Conservation (phyloP, 208 protist genomes). For the Leptomonas pyrrhocoris region DNA sequence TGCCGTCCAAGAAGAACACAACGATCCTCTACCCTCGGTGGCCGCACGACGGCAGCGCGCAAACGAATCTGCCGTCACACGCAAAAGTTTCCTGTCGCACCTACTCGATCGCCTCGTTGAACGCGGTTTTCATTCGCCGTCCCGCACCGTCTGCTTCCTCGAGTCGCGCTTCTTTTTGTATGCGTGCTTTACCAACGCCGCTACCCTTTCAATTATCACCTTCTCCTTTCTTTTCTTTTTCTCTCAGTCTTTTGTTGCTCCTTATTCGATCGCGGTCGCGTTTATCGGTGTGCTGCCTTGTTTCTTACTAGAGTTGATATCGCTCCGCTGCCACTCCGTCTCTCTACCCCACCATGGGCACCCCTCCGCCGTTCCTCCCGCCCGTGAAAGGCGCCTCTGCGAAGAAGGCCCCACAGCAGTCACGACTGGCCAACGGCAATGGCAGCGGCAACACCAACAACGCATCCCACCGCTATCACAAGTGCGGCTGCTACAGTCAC, state of each 20-base stretch:
- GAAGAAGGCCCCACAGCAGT: slow-evolving; percentile 13
- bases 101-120: too few relatives aligned
- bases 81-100: too few relatives aligned
- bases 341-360: slow-evolving; percentile 7
- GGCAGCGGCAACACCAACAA: slow-evolving; percentile 2
- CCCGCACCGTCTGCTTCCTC: too few relatives aligned
- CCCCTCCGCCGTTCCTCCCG: slow-evolving; percentile 12
- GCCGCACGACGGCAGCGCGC: too few relatives aligned
- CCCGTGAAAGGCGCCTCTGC: slow-evolving; percentile 22
- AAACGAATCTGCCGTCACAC: too few relatives aligned
- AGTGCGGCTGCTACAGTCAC: slow-evolving; percentile 70
- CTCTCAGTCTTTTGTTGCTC: not conserved
- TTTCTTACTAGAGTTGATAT: not conserved
- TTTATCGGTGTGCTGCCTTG: slow-evolving; percentile 5
- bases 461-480: slow-evolving; percentile 35
- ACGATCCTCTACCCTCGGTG: too few relatives aligned
- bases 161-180: too few relatives aligned
- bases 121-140: too few relatives aligned
- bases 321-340: too few relatives aligned
- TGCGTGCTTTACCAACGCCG: too few relatives aligned
- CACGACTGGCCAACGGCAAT: slow-evolving; percentile 1
- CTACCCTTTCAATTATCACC: not conserved
- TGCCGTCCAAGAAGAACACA: too few relatives aligned
- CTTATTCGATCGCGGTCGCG: not conserved
- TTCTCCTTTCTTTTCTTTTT: not conserved